phyloP scores from a whole-genome alignment of 129 eudicot species.

The Deinandra increscens region DNA sequence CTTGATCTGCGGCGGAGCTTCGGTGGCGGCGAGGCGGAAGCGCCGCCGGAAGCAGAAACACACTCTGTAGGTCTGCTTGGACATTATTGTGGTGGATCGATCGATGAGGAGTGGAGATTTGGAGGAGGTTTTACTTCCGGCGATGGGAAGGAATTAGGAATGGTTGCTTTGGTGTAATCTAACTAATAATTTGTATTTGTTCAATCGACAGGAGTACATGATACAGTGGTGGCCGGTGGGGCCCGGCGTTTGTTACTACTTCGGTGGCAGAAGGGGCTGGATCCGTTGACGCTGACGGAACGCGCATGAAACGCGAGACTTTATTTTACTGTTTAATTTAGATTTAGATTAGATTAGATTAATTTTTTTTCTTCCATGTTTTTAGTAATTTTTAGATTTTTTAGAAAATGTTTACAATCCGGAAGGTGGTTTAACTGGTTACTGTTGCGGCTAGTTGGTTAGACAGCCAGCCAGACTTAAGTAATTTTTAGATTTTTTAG shows the following conservation, averaged over 20 bases:
- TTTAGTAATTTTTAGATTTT: too few species aligned
- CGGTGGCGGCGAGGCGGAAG: slow-evolving; percentile 66
- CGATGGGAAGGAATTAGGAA: slow-evolving; percentile 22
- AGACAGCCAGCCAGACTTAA: too few species aligned
- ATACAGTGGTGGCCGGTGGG: too few species aligned
- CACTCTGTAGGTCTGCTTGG: slow-evolving; percentile 65
- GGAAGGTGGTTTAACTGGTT: too few species aligned
- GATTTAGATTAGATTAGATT: too few species aligned
- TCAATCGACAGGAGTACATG: too few species aligned
- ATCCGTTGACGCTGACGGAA: not conserved
- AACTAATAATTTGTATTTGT: not conserved
- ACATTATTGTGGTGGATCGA: slow-evolving; percentile 23
- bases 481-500: too few species aligned
- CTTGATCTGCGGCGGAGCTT: slow-evolving; percentile 68
- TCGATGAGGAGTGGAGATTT: slow-evolving; percentile 1
- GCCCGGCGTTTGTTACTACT: too few species aligned
- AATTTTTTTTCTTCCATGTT: too few species aligned
- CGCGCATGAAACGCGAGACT: slow-evolving; percentile 24
- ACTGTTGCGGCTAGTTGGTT: too few species aligned
- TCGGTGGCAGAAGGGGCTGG: slow-evolving; percentile 12
- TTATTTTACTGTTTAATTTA: not conserved
- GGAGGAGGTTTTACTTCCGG: slow-evolving; percentile 13
- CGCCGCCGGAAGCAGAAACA: slow-evolving; percentile 82
- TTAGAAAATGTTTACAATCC: too few species aligned
- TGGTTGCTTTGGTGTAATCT: not conserved